phyloP scores from a whole-genome alignment of 495 filamentous ascomycete genomes.

The Talaromyces liani region DNA sequence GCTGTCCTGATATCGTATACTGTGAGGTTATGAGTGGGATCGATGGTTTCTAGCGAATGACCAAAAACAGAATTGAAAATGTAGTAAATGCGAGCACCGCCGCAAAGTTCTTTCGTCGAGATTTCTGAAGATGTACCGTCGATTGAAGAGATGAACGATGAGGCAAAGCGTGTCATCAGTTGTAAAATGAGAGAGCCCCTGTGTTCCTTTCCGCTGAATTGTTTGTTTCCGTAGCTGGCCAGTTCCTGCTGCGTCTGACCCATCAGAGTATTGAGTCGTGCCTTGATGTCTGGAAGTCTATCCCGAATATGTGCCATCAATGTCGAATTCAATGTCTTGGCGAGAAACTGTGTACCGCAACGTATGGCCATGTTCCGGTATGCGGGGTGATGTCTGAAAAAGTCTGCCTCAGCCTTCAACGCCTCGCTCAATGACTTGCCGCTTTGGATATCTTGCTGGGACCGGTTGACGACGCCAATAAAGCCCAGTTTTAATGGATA shows the following conservation, averaged over 20 bases:
- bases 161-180: slow-evolving; percentile 96
- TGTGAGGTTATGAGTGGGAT: slow-evolving; percentile 89
- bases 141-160: slow-evolving; percentile 97
- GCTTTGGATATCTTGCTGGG: slow-evolving; percentile 96
- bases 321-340: slow-evolving; percentile 90
- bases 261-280: slow-evolving; percentile 95
- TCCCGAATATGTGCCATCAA: slow-evolving; percentile 97
- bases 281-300: slow-evolving; percentile 94
- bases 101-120: slow-evolving; percentile 96
- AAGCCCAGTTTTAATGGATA: slow-evolving; percentile 97
- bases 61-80: slow-evolving; percentile 99
- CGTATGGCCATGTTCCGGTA: slow-evolving; percentile 93
- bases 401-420: slow-evolving; percentile 82
- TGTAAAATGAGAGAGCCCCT: slow-evolving; percentile 90
- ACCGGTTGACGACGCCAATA: slow-evolving; percentile 96
- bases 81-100: slow-evolving; percentile 96
- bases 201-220: slow-evolving; percentile 97
- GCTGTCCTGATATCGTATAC: slow-evolving; percentile 96
- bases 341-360: slow-evolving; percentile 91
- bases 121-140: slow-evolving; percentile 98
- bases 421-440: slow-evolving; percentile 88
- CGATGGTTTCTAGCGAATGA: slow-evolving; percentile 90
- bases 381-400: slow-evolving; percentile 94
- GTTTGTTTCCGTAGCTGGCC: slow-evolving; percentile 95
- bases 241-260: slow-evolving; percentile 98